Conservation (phyloP, 805 yeast genomes). For the Myxozyma melibiosi region DNA sequence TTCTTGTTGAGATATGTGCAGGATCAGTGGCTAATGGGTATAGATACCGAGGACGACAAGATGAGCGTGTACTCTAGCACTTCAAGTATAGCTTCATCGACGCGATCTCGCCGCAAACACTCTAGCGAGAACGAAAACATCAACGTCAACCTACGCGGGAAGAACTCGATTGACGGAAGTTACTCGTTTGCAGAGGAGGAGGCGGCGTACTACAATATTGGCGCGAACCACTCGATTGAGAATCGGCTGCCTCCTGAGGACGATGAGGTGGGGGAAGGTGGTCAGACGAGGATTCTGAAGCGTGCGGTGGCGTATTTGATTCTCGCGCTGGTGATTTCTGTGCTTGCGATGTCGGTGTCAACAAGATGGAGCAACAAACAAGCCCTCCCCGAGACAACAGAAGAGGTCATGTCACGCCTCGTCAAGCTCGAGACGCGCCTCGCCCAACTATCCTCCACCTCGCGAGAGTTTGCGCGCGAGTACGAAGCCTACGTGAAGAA, state of each 20-base stretch:
- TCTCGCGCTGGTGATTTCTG: background rate
- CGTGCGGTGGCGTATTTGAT: background rate
- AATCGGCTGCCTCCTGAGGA: background rate
- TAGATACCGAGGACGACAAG: background rate
- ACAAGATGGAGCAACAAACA: too few species aligned
- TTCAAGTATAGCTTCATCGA: background rate
- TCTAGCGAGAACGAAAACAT: background rate
- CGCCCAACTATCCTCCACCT: background rate
- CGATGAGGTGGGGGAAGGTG: background rate
- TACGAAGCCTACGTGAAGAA: background rate
- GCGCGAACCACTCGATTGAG: constrained; percentile 4
- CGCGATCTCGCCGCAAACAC: background rate
- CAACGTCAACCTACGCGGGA: background rate
- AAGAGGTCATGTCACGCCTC: constrained; percentile 20
- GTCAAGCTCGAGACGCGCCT: constrained; percentile 12
- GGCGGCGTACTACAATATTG: constrained; percentile 4
- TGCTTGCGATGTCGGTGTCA: background rate
- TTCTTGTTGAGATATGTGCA: background rate
- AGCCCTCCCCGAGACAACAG: constrained; percentile 8
- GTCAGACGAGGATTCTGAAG: too few species aligned
- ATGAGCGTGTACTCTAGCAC: background rate
- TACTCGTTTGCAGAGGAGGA: constrained; percentile 10
- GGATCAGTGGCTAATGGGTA: background rate
- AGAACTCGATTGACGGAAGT: background rate
- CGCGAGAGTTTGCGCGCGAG: constrained; percentile 12